Evolutionary conservation across 2,329 filamentous ascomycete genomes (phyloP).

Genomic region (Plenodomus lindquistii): DNA sequence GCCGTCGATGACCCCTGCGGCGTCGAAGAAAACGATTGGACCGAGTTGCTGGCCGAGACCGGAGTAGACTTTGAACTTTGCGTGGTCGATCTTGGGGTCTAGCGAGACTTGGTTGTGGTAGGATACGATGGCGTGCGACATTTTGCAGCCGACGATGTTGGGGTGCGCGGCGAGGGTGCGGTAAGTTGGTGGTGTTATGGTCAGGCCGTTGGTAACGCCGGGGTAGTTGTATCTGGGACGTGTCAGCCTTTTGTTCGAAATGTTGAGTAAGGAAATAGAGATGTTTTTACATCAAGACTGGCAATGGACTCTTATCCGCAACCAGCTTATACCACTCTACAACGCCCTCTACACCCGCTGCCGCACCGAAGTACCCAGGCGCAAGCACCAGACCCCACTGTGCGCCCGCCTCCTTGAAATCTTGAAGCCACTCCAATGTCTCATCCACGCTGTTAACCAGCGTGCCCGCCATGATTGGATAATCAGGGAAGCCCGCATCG

Average conservation of each 20-base stretch:
- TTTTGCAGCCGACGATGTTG: conserved; percentile 71
- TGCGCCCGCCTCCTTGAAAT: conserved; percentile 61
- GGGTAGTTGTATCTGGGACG: conserved; percentile 65
- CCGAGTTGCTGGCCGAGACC: conserved; percentile 69
- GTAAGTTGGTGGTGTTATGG: conserved; percentile 62
- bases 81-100: conserved; percentile 62
- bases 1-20: conserved; percentile 68
- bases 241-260: conserved; percentile 15
- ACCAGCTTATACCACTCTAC: conserved; percentile 64
- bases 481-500: conserved; percentile 59
- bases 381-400: conserved; percentile 66
- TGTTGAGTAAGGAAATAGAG: background rate
- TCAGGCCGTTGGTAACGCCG: conserved; percentile 68
- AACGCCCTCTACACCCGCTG: conserved; percentile 62
- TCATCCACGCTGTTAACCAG: conserved; percentile 66
- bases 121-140: conserved; percentile 70
- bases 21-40: conserved; percentile 64
- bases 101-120: conserved; percentile 64
- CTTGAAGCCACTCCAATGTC: conserved; percentile 60
- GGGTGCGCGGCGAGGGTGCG: conserved; percentile 62
- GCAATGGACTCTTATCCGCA: conserved; percentile 63
- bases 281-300: conserved; percentile 59
- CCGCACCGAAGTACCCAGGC: conserved; percentile 67
- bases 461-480: conserved; percentile 66
- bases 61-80: conserved; percentile 64